These are phyloP conservation scores for Sporothrix protearum DNA, from an alignment of 2,329 filamentous ascomycete genomes.

Conservation along the genomic window DNA sequence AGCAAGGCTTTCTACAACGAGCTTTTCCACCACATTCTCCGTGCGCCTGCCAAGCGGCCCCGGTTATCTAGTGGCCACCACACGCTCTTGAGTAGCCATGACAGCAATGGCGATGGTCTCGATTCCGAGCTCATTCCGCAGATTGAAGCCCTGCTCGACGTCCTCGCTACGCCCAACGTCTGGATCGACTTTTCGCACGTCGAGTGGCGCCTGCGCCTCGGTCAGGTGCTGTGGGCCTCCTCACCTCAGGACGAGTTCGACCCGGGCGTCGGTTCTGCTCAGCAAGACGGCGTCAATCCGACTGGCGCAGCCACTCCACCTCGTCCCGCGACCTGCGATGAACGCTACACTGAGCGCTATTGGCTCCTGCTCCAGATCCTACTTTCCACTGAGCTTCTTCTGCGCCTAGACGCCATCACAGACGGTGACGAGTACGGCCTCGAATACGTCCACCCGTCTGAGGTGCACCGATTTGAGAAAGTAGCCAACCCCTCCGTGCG, in stretches of 20 bases:
- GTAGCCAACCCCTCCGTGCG: slow-evolving; percentile 60
- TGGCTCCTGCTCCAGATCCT: slow-evolving; percentile 66
- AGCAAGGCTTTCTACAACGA: slow-evolving; percentile 60
- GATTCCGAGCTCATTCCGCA: slow-evolving; percentile 58
- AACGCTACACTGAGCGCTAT: slow-evolving; percentile 60
- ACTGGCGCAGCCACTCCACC: slow-evolving; percentile 43
- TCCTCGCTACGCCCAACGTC: slow-evolving; percentile 61
- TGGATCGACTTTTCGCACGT: slow-evolving; percentile 74
- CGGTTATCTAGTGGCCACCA: slow-evolving; percentile 46
- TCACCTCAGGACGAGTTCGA: slow-evolving; percentile 26
- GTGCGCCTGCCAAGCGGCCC: slow-evolving; percentile 50
- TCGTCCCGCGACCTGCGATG: slow-evolving; percentile 48
- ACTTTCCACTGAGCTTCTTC: slow-evolving; percentile 61
- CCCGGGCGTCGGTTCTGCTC: slow-evolving; percentile 3
- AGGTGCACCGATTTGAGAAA: slow-evolving; percentile 59
- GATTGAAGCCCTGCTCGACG: slow-evolving; percentile 64
- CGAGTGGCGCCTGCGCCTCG: slow-evolving; percentile 70
- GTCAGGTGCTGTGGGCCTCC: slow-evolving; percentile 64
- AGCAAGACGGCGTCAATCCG: slow-evolving; percentile 43
- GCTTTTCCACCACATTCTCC: slow-evolving; percentile 57
- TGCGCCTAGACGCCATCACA: slow-evolving; percentile 61
- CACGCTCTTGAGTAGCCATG: slow-evolving; percentile 43
- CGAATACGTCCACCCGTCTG: slow-evolving; percentile 51
- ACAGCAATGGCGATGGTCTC: neutral
- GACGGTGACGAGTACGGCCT: slow-evolving; percentile 56